Base-by-base conservation (phyloP, 192 early-diverging fungal species). In the Spizellomyces sp. region DNA sequence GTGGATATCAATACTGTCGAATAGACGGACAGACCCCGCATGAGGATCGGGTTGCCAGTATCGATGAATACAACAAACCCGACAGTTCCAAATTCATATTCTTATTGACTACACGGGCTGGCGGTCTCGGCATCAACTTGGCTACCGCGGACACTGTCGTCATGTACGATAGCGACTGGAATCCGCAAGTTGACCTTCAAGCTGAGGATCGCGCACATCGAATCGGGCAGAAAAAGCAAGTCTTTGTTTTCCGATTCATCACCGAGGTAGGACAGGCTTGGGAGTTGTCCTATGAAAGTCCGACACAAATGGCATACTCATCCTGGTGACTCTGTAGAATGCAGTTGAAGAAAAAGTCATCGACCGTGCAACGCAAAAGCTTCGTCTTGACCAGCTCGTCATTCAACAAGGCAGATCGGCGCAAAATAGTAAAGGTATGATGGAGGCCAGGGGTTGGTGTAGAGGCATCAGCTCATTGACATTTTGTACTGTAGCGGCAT, bases 171-270 rank as follows among this genome's bases (percentile, higher is more conserved):
- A 96, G 90, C 73, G 96, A 97, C 79, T 97, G 95, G 95, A 87
- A 87, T 54, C 81, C 83, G 6, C 85, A 84, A 77, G 77, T 64
- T 54, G 93, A 98, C 81, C 80, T 95, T 14, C 93, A 93, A 80
- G 95, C 95, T 17, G 93, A 96, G 86, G 97, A 99, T 80, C 93
- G 97, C 58, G 97, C 97, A 7, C 97, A 99, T 83, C 94, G 97
- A 77, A 99, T 99, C 61, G 97, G 97, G 6, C 97, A 99, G 74
- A 99, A 90, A 45, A 98, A 98, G 79, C 96, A 99, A 77, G 97
- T 99, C 42, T 85, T 92, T 62, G 94, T 99, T 14, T 99, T 93
- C 77, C 82, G 97, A 52, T 95, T 99, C 67, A 94, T 99, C 19
- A 94, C 96, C 45, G 95, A 98, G 69, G 77, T 79, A 15, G 12